Conservation (phyloP, 768 basidiomycete species). For the Mycena floridula region DNA sequence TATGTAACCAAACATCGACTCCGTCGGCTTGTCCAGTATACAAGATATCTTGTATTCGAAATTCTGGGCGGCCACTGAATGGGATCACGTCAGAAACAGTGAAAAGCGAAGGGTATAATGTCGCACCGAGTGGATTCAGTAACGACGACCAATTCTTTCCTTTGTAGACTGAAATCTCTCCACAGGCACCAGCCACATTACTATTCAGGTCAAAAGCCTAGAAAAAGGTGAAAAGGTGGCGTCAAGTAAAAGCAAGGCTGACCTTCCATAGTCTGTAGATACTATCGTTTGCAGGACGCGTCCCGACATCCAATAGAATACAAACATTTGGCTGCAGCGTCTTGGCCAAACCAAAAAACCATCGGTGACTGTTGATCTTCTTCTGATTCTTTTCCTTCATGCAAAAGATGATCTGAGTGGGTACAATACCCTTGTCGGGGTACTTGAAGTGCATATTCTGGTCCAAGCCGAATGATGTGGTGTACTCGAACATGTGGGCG, state of each 20-base stretch:
- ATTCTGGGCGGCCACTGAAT: slow-evolving; percentile 65
- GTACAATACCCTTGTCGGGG: slow-evolving; percentile 89
- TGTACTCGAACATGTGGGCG: slow-evolving; percentile 77
- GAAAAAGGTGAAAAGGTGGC: too few relatives aligned
- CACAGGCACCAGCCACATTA: slow-evolving; percentile 92
- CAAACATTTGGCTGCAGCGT: slow-evolving; percentile 91
- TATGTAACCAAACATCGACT: slow-evolving; percentile 92
- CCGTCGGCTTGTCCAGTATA: slow-evolving; percentile 75
- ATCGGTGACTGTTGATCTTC: slow-evolving; percentile 95
- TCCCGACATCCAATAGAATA: slow-evolving; percentile 90
- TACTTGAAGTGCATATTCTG: slow-evolving; percentile 78
- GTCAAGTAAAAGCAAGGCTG: too few relatives aligned
- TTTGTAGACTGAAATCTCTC: slow-evolving; percentile 93
- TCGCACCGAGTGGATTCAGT: slow-evolving; percentile 63
- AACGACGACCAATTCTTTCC: slow-evolving; percentile 80
- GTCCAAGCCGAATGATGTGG: slow-evolving; percentile 74
- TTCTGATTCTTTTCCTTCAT: slow-evolving; percentile 93
- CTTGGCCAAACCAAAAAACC: slow-evolving; percentile 92
- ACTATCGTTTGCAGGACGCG: slow-evolving; percentile 80
- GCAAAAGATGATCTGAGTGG: slow-evolving; percentile 90
- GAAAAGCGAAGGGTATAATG: background rate
- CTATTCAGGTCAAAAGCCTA: slow-evolving; percentile 88
- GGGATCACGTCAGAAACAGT: background rate
- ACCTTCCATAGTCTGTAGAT: slow-evolving; percentile 96
- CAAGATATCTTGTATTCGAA: slow-evolving; percentile 76